phyloP scores from a whole-genome alignment of 305 asterid genomes.

The Rubia peregrina region DNA sequence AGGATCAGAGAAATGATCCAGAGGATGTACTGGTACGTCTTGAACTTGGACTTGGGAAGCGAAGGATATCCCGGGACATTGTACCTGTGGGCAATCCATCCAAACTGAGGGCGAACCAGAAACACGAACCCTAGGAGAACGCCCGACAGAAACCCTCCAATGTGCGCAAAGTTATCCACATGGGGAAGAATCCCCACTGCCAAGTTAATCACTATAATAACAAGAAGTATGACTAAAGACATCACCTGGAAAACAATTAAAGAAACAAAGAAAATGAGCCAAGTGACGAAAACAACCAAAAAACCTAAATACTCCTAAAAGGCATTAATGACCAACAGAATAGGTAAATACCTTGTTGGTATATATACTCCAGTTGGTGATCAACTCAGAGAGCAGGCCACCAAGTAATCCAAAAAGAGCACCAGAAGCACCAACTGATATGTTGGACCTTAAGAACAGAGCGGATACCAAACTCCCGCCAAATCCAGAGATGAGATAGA shows the following conservation, averaged over 20 bases:
- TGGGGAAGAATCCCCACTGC: constrained; percentile 48
- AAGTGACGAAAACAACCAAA: neutral
- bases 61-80: constrained; percentile 23
- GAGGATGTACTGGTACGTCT: constrained; percentile 35
- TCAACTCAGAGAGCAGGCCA: constrained; percentile 47
- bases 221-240: constrained; percentile 37
- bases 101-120: constrained; percentile 45
- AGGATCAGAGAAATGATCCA: constrained; percentile 34
- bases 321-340: neutral
- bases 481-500: constrained; percentile 40
- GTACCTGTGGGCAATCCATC: constrained; percentile 43
- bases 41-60: constrained; percentile 28
- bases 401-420: constrained; percentile 50
- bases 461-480: constrained; percentile 49
- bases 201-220: constrained; percentile 37
- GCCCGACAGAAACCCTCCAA: constrained; percentile 49
- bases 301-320: neutral
- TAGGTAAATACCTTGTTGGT: constrained; percentile 33
- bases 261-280: neutral
- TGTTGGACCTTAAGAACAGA: constrained; percentile 39
- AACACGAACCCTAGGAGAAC: constrained; percentile 44
- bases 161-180: constrained; percentile 47
- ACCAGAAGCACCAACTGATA: constrained; percentile 57
- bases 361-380: constrained; percentile 46
- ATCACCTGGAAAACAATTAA: constrained; percentile 27